Evolutionary conservation across 371 early-diverging fungal genomes (phyloP), one percentile per base, ranked within the genome.

Genomic region (Mortierella sp.): DNA sequence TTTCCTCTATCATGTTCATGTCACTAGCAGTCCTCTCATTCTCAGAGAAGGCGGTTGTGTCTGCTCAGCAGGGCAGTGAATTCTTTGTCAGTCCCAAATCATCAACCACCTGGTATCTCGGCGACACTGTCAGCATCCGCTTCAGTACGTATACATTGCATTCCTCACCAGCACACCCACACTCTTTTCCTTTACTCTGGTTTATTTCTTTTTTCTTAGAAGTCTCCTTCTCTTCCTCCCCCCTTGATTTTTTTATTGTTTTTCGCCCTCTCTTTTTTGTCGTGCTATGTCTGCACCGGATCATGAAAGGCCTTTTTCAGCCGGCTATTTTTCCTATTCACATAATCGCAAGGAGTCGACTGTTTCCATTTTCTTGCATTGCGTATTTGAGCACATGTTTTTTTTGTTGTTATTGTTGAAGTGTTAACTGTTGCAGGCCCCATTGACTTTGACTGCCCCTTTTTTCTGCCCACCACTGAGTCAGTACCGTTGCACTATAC

Each of bases 91-190:
- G 39, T 47, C 69, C 69, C 21, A 28, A 56, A 1, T 12, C 26
- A 46, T 68, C 56, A 21, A 60, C 69, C 2, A 56, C 34, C 14
- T 68, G 69, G 69, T 32, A 42, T 14, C 56, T 68, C 24, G 69
- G 69, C 21, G 61, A 60, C 15, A 60, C 69, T 23, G 60, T 60
- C 44, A 50, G 55, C 19, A 60, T 68, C 30, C 60, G 39, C 21
- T 54, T 68, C 47, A 48, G 57, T 57, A 57, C 44, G 69, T 66
- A 53, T 17, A 51, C 32, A 21, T 14, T 17, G 9, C 32, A 6
- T 41, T 0, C 15, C 32, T 14, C 37, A 34, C 37, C 37, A 11
- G 11, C 37, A 11, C 37, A 7, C 37, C 14, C 37, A 7, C 37
- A 11, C 37, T 34, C 37, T 14, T 34, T 34, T 7, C 7, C 14